Percentiles rank a stretch among this genome's conserved stretches.
Evolutionary conservation across 768 basidiomycete genomes (phyloP).

Genomic region (Cytidiella melzeri): DNA sequence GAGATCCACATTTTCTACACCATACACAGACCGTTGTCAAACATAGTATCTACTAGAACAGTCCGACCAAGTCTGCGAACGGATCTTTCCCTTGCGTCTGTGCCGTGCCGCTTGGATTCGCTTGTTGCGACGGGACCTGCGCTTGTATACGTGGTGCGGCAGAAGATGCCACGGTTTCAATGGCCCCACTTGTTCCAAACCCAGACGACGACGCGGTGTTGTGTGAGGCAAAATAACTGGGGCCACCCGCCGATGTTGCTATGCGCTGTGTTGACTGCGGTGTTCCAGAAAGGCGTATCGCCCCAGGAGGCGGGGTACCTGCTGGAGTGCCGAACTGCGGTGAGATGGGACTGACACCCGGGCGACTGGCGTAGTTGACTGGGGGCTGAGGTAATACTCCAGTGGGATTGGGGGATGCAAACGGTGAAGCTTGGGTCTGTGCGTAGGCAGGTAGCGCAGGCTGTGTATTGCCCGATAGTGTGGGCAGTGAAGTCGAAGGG

Average conservation of each 20-base stretch:
- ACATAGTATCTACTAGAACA: slow-evolving; percentile 56
- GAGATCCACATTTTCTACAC: too few species aligned
- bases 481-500: slow-evolving; percentile 9
- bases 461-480: neutral
- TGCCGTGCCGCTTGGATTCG: slow-evolving; percentile 20
- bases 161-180: too few species aligned
- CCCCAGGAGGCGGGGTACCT: slow-evolving; percentile 13
- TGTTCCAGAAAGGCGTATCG: slow-evolving; percentile 28
- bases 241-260: slow-evolving; percentile 13
- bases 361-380: neutral
- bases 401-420: neutral
- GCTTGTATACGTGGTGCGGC: too few species aligned
- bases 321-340: slow-evolving; percentile 7
- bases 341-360: slow-evolving; percentile 4
- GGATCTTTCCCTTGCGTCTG: slow-evolving; percentile 61
- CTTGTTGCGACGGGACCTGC: slow-evolving; percentile 12
- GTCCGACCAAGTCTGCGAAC: slow-evolving; percentile 74
- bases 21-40: too few species aligned
- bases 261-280: slow-evolving; percentile 22
- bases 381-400: neutral
- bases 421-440: neutral
- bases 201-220: neutral
- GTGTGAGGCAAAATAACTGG: slow-evolving; percentile 17
- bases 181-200: neutral
- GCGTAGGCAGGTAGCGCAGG: neutral